These are phyloP conservation scores for Hura crepitans DNA, from an alignment of 441 rosid species.

Conservation along the genomic window DNA sequence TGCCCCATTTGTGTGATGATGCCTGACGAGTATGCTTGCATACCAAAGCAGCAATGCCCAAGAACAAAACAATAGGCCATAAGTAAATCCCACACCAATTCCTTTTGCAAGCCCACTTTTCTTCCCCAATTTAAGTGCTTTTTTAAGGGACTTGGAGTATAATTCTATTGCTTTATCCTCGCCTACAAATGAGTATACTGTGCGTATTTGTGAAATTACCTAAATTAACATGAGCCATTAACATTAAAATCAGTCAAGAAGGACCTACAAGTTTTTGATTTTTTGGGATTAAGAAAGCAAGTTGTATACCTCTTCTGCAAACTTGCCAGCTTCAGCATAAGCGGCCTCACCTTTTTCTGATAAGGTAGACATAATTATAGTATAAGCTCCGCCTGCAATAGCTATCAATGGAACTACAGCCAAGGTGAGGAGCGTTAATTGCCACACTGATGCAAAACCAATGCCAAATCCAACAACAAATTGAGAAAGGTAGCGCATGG, in stretches of 20 bases:
- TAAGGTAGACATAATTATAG: conserved; percentile 63
- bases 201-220: conserved; percentile 71
- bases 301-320: conserved; percentile 67
- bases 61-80: conserved; percentile 61
- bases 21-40: conserved; percentile 68
- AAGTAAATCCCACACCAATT: conserved; percentile 67
- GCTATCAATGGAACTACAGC: conserved; percentile 88
- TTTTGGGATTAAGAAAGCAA: not conserved
- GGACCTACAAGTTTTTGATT: not conserved
- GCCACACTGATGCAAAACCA: conserved; percentile 71
- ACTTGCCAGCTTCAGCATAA: conserved; percentile 75
- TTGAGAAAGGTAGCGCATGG: conserved; percentile 67
- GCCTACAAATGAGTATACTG: conserved; percentile 73
- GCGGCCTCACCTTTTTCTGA: conserved; percentile 79
- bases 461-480: conserved; percentile 62
- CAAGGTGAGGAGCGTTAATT: conserved; percentile 74
- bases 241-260: not conserved
- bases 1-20: conserved; percentile 58
- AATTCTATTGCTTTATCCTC: conserved; percentile 57
- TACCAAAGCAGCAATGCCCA: conserved; percentile 85
- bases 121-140: conserved; percentile 54
- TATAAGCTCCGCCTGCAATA: conserved; percentile 67
- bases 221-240: not conserved
- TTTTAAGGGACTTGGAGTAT: conserved; percentile 53
- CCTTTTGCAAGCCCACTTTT: conserved; percentile 72